These are phyloP conservation scores for Eutypella sp. DNA, from an alignment of 2,329 filamentous ascomycete genomes.

Conservation along the genomic window DNA sequence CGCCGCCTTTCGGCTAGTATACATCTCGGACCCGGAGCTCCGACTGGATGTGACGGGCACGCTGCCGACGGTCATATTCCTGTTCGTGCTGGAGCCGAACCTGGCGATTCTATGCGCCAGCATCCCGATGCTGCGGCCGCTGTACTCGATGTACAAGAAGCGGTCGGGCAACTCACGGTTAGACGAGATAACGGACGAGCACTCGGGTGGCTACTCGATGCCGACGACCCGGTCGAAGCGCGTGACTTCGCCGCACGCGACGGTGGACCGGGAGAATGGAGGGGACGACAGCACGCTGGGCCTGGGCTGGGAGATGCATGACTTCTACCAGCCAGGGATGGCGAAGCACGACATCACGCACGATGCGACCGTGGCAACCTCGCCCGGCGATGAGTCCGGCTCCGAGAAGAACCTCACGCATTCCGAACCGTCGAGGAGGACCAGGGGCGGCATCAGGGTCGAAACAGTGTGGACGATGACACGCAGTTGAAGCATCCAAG, in stretches of 20 bases:
- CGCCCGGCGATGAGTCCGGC: neutral
- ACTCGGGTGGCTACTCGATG: neutral
- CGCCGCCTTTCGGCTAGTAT: slow-evolving; percentile 33
- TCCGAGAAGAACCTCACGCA: neutral
- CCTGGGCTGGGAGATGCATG: slow-evolving; percentile 1
- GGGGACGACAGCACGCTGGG: neutral
- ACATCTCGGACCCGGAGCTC: slow-evolving; percentile 33
- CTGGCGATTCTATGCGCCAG: slow-evolving; percentile 9
- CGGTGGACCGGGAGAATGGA: no score
- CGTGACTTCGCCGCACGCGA: no score
- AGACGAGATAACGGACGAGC: neutral
- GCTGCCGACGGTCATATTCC: slow-evolving; percentile 35
- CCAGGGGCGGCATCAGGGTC: neutral
- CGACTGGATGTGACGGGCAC: slow-evolving; percentile 32
- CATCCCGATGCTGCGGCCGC: slow-evolving; percentile 9
- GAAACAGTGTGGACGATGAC: slow-evolving; percentile 1
- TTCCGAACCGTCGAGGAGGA: neutral
- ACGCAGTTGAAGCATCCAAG: neutral
- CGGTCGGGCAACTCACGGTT: neutral
- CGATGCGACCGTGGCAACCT: neutral
- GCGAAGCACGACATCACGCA: neutral
- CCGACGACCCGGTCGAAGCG: neutral
- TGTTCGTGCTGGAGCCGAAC: slow-evolving; percentile 25
- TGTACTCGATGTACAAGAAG: slow-evolving; percentile 2
- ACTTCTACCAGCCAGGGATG: neutral